phyloP scores from a whole-genome alignment of 371 early-diverging fungal species.

The Rhizopus stolonifer region DNA sequence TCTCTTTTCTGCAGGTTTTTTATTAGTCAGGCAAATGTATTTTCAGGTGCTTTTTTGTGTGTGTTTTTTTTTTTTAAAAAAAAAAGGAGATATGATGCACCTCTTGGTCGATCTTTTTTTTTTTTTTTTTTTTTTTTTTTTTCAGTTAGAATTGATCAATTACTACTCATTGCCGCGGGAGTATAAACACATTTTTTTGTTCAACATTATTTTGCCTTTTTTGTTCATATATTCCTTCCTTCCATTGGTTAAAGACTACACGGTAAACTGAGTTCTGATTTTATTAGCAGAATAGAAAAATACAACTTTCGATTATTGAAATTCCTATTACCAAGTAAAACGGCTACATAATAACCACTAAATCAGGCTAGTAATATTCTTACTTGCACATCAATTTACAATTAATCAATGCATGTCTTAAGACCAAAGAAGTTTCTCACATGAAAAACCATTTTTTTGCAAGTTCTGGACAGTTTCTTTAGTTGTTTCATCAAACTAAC shows the following conservation, averaged over 20 bases:
- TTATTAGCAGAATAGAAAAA: constrained; percentile 1
- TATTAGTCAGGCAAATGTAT: too few species aligned
- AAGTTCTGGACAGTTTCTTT: not conserved
- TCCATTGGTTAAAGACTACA: not conserved
- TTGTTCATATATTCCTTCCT: not conserved
- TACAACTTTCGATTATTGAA: not conserved
- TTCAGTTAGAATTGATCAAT: too few species aligned
- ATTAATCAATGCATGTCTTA: too few species aligned
- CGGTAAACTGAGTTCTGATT: not conserved
- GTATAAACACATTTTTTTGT: not conserved
- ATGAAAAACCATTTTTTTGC: not conserved
- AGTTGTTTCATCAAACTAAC: not conserved
- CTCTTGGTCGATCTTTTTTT: too few species aligned
- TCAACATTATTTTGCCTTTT: not conserved
- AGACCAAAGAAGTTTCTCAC: too few species aligned
- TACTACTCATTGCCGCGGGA: too few species aligned
- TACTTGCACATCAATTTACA: too few species aligned
- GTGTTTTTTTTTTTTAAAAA: too few species aligned
- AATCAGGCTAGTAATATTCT: not conserved
- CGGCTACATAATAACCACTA: not conserved
- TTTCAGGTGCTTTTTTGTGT: too few species aligned
- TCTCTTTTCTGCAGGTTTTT: too few species aligned
- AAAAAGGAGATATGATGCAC: too few species aligned
- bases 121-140: too few species aligned
- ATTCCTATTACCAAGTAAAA: not conserved